A percentile compares a stretch with the other conserved stretches of the same genome.
phyloP scores from a whole-genome alignment of 2,329 filamentous ascomycete genomes.

The Fusarium pilosicola region DNA sequence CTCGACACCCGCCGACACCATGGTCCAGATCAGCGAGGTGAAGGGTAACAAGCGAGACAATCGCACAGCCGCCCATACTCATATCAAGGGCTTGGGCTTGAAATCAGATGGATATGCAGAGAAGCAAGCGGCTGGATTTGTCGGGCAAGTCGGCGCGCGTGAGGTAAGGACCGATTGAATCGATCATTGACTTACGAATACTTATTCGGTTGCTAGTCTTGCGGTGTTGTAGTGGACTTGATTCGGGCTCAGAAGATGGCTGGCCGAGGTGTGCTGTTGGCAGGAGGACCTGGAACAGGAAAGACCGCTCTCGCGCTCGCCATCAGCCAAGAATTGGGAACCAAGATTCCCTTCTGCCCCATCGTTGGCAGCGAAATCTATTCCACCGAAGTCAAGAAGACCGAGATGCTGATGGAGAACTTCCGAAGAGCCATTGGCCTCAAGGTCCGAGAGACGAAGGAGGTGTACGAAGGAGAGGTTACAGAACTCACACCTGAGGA shows the following conservation, averaged over 20 bases:
- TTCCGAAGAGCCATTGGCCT: constrained; percentile 96
- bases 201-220: constrained; percentile 70
- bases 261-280: constrained; percentile 89
- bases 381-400: constrained; percentile 99
- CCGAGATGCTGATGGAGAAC: constrained; percentile 98
- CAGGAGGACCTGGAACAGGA: constrained; percentile 93
- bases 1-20: constrained; percentile 56
- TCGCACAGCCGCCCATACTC: constrained; percentile 94
- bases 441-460: constrained; percentile 97
- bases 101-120: constrained; percentile 88
- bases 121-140: constrained; percentile 81
- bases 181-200: not conserved
- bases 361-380: constrained; percentile 99
- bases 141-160: constrained; percentile 87
- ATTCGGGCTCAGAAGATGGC: constrained; percentile 98
- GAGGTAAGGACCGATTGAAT: constrained; percentile 69
- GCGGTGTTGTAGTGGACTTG: constrained; percentile 93
- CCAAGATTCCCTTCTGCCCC: constrained; percentile 97
- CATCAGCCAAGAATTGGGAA: constrained; percentile 95
- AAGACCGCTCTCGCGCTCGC: constrained; percentile 97
- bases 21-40: constrained; percentile 93
- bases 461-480: constrained; percentile 98
- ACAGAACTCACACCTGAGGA: constrained; percentile 98
- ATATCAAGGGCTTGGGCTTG: constrained; percentile 95
- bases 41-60: constrained; percentile 95